Evolutionary conservation across 2,329 filamentous ascomycete genomes (phyloP).

Genomic region (Pseudogymnoascus sp.): DNA sequence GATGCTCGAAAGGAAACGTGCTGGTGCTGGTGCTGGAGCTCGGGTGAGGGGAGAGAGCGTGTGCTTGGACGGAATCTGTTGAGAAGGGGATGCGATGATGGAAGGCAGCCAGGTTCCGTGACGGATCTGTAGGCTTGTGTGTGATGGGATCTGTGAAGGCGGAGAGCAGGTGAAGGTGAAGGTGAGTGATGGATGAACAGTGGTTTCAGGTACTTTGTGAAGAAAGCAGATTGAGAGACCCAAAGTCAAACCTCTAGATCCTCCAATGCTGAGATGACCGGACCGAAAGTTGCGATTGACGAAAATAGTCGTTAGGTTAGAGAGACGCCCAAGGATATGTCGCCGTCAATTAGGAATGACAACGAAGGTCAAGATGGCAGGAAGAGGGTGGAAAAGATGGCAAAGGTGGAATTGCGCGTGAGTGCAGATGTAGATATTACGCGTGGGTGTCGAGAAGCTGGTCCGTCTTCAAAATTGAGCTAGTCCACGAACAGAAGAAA

Average conservation of each 20-base stretch:
- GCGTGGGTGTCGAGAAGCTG: background rate
- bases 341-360: background rate
- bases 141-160: constrained; percentile 14
- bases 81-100: constrained; percentile 17
- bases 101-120: constrained; percentile 2
- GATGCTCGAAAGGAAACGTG: constrained; percentile 87
- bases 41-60: constrained; percentile 26
- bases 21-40: constrained; percentile 51
- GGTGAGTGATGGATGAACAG: constrained; percentile 27
- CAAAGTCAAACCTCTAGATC: constrained; percentile 29
- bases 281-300: background rate
- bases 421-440: constrained; percentile 3
- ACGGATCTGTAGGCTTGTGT: constrained; percentile 11
- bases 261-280: constrained; percentile 17
- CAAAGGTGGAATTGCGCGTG: background rate
- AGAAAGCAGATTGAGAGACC: constrained; percentile 29
- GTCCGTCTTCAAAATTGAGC: background rate
- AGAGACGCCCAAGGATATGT: background rate
- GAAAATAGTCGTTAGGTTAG: background rate
- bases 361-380: background rate
- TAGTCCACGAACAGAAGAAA: background rate
- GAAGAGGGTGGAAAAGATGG: background rate
- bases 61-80: constrained; percentile 27
- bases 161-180: constrained; percentile 25
- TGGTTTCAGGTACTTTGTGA: constrained; percentile 21